These are phyloP conservation scores for Capronia epimyces DNA, from an alignment of 2,329 filamentous ascomycete genomes.

Conservation along the genomic window DNA sequence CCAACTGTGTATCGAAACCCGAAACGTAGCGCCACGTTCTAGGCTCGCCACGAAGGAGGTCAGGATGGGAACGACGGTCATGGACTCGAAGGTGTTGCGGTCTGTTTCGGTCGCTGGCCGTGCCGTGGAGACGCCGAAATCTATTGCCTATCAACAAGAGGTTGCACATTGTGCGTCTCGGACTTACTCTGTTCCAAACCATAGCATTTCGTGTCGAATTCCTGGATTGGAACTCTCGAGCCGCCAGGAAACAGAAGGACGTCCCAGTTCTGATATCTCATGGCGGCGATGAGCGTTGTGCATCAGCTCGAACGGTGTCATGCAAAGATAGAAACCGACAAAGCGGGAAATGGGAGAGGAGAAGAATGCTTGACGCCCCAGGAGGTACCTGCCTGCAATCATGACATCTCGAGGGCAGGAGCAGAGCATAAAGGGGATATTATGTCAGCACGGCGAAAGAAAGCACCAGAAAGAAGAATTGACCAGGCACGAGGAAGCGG, in stretches of 20 bases:
- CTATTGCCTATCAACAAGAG: constrained; percentile 1
- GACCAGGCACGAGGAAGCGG: background rate
- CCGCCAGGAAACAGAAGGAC: constrained; percentile 69
- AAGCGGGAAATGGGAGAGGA: background rate
- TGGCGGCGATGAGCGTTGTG: constrained; percentile 38
- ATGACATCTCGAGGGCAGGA: background rate
- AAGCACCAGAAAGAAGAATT: background rate
- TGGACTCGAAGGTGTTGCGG: constrained; percentile 21
- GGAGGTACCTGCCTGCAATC: background rate
- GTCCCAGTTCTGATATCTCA: constrained; percentile 86
- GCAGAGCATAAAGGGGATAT: background rate
- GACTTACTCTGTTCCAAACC: constrained; percentile 49
- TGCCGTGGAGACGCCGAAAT: background rate
- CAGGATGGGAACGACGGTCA: constrained; percentile 55
- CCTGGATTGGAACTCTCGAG: constrained; percentile 66
- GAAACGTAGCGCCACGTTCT: constrained; percentile 54
- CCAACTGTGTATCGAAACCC: constrained; percentile 73
- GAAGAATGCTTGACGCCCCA: background rate
- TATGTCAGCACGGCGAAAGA: background rate
- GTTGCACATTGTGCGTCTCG: constrained; percentile 30
- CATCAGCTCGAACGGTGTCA: background rate
- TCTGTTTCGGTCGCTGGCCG: constrained; percentile 3
- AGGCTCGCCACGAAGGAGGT: constrained; percentile 68
- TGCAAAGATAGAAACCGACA: background rate
- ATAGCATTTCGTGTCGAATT: constrained; percentile 75